phyloP scores from a whole-genome alignment of 805 yeast species.

The Myxozyma mucilagina region DNA sequence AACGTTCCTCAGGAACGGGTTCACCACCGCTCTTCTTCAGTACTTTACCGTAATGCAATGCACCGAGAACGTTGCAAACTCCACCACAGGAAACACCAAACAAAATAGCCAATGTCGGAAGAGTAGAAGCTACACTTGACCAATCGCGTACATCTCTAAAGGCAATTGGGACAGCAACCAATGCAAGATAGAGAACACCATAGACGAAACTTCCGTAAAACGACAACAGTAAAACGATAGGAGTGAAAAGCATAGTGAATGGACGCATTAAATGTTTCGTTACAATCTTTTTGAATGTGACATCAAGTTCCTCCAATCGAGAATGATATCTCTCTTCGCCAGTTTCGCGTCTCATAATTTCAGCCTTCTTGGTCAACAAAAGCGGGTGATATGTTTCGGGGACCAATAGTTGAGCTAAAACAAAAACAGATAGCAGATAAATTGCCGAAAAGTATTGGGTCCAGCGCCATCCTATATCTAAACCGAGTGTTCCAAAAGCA shows the following conservation, averaged over 20 bases:
- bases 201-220: constrained; percentile 48
- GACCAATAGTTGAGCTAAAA: constrained; percentile 42
- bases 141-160: constrained; percentile 40
- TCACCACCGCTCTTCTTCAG: constrained; percentile 43
- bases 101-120: constrained; percentile 42
- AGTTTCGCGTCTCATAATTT: constrained; percentile 67
- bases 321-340: constrained; percentile 86
- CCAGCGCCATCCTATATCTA: constrained; percentile 58
- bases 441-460: constrained; percentile 55
- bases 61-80: constrained; percentile 35
- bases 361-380: constrained; percentile 67
- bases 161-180: constrained; percentile 45
- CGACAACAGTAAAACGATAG: constrained; percentile 46
- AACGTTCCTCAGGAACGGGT: constrained; percentile 61
- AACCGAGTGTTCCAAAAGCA: constrained; percentile 47
- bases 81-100: constrained; percentile 42
- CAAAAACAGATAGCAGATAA: constrained; percentile 40
- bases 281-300: constrained; percentile 66
- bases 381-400: constrained; percentile 44
- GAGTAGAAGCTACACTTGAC: constrained; percentile 38
- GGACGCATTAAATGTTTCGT: constrained; percentile 78
- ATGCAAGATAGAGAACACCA: constrained; percentile 47
- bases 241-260: constrained; percentile 65
- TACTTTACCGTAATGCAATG: constrained; percentile 37
- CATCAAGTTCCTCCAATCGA: constrained; percentile 82